Base-by-base conservation (phyloP, 73 alveolate species). In the Paramecium sexaurelia region DNA sequence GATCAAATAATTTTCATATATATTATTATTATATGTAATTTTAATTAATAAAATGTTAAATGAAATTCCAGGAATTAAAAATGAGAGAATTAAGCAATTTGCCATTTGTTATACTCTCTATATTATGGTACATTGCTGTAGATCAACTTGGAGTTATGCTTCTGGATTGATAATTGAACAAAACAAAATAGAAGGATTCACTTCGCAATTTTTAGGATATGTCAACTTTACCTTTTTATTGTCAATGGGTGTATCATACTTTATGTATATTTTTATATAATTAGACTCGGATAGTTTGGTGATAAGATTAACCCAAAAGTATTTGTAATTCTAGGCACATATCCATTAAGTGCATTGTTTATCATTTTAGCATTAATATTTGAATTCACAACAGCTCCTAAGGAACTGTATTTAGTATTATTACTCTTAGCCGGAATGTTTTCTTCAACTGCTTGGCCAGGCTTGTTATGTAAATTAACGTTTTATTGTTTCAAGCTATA, bases 401-500 rank as follows among this genome's bases (percentile, higher is more conserved):
- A 33, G 6, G 33, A 24, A 20, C 22, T 78, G 9, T 78, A 41
- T 45, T 78, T 78, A 22, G 36, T 78, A 8, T 40, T 78, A 43
- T 5, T 78, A 17, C 39, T 40, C 27, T n/a, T 78, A 22, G 90
- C 90, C 6, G 90, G 90, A 0, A 26, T 37, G 32, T 39, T 56
- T 41, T 78, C 75, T 24, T 37, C 90, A 29, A 78, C 90, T 29
- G 43, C 90, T 6, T 78, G 90, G 90, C 90, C 90, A 10, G 90
- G 90, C 24, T 41, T 78, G 10, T 24, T 78, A 78, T 39, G 90
- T 78, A 78, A 3, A 26, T 35, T 37, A 6, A 17, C 1, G 10
- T 19, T 24, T 9, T 22, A 41, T n/a, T 78, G 15, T 35, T 29
- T 73, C 24, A 73, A 78, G 90, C 90, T 9, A 78, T 78, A 20